Evolutionary conservation across 768 basidiomycete species (phyloP).

Genomic region (Hygrophoropsis aurantiaca): DNA sequence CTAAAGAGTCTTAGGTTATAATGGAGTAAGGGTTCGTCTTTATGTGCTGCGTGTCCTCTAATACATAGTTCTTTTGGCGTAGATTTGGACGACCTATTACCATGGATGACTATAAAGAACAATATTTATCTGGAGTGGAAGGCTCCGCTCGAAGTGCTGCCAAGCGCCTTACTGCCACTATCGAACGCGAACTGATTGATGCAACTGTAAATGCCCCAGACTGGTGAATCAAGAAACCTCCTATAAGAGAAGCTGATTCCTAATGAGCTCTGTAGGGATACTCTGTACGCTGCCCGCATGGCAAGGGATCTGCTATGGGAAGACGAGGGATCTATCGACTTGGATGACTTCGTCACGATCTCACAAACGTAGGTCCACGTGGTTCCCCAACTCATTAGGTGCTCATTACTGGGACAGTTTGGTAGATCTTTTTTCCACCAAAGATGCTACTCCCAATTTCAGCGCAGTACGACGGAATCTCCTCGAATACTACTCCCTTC

Average conservation of each 20-base stretch:
- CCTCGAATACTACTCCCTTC: constrained; percentile 85
- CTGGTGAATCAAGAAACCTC: too few species aligned
- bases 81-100: constrained; percentile 85
- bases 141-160: constrained; percentile 75
- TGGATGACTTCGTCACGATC: constrained; percentile 79
- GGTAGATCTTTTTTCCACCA: constrained; percentile 82
- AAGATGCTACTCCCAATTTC: constrained; percentile 60
- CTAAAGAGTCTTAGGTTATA: constrained; percentile 50
- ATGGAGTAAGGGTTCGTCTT: constrained; percentile 55
- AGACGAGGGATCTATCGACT: constrained; percentile 68
- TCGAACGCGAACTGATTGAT: constrained; percentile 69
- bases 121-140: constrained; percentile 72
- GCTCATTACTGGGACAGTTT: constrained; percentile 50
- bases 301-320: constrained; percentile 94
- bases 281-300: constrained; percentile 87
- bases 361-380: constrained; percentile 79
- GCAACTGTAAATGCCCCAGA: constrained; percentile 90
- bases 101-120: constrained; percentile 69
- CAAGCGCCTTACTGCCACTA: constrained; percentile 77
- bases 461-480: constrained; percentile 64
- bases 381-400: constrained; percentile 5
- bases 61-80: constrained; percentile 8
- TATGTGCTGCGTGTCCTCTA: constrained; percentile 6
- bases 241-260: too few species aligned
- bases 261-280: constrained; percentile 61